These are phyloP conservation scores for Paramyrothecium sp. DNA, from an alignment of 2,329 filamentous ascomycete species.

Conservation along the genomic window DNA sequence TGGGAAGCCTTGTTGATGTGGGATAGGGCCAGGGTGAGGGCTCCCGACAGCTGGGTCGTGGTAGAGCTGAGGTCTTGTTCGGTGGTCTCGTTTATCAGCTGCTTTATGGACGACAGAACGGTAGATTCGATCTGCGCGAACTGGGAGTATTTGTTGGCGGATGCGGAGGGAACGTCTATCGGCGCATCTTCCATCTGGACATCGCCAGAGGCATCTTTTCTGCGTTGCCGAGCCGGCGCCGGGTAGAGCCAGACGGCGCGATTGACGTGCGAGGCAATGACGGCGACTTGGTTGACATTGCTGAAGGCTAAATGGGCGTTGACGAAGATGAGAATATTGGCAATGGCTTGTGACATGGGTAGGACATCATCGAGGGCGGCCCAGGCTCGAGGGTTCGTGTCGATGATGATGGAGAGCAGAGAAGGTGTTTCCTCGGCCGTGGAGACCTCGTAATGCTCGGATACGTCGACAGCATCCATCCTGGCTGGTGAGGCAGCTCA, in stretches of 20 bases:
- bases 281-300: conserved; percentile 87
- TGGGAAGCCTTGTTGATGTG: conserved; percentile 85
- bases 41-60: conserved; percentile 87
- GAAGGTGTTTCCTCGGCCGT: conserved; percentile 65
- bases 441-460: conserved; percentile 58
- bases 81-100: conserved; percentile 70
- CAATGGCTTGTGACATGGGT: conserved; percentile 79
- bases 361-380: conserved; percentile 71
- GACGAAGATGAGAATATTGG: conserved; percentile 90
- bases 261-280: conserved; percentile 86
- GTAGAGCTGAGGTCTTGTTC: conserved; percentile 64
- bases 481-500: conserved; percentile 16
- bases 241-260: conserved; percentile 91
- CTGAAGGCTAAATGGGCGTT: conserved; percentile 95
- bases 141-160: conserved; percentile 88
- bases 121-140: conserved; percentile 85
- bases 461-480: conserved; percentile 57
- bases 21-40: conserved; percentile 82
- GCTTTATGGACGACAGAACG: conserved; percentile 70
- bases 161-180: conserved; percentile 33
- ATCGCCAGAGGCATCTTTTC: conserved; percentile 45
- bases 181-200: conserved; percentile 55
- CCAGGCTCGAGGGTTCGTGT: conserved; percentile 97
- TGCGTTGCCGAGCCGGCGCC: conserved; percentile 29
- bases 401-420: conserved; percentile 85